Base-by-base conservation (phyloP, 2,329 filamentous ascomycete genomes). In the Talaromyces rugulosus region DNA sequence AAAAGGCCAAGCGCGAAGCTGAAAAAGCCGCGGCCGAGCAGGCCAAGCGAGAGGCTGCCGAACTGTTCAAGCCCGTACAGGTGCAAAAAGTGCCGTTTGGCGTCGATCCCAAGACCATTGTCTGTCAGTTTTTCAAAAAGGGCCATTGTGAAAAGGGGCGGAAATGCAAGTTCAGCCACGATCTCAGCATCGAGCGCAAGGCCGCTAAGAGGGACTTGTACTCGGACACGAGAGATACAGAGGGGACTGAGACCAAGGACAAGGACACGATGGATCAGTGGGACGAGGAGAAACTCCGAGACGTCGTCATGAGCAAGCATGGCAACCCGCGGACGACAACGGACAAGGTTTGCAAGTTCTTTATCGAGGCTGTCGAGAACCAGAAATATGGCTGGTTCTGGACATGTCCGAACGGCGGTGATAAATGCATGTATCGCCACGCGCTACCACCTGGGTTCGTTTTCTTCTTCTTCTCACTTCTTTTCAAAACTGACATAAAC, bases 311-410 rank as follows among this genome's bases (percentile, higher is more conserved):
- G 74, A 96, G 90, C 71, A 99, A 99, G 82, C 96, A 99, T 78
- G 95, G 95, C 58, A 99, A 99, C 78, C 95, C 96, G 64, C 88
- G 89, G 75, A 96, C 93, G 27, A 91, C 90, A 5, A 99, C 95
- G 54, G 95, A 99, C 75, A 99, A 98, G 80, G 95, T 99, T 68
- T 99, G 95, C 91, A 99, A 98, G 79, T 96, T 82, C 82, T 99
- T 99, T 76, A 95, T 98, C 74, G 89, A 93, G 68, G 95, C 95
- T 30, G 95, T 99, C 65, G 95, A 99, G 79, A 95, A 99, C 74
- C 91, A 92, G 71, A 99, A 98, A 79, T 99, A 99, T 72, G 95
- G 95, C 65, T 99, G 95, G 95, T 98, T 99, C 80, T 99, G 95
- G 95, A 84, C 87, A 63, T 99, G 95, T 84, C 95, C 95, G 54